These are phyloP conservation scores for Rhynchosporium graminicola DNA, from an alignment of 2,329 filamentous ascomycete species.

Conservation along the genomic window DNA sequence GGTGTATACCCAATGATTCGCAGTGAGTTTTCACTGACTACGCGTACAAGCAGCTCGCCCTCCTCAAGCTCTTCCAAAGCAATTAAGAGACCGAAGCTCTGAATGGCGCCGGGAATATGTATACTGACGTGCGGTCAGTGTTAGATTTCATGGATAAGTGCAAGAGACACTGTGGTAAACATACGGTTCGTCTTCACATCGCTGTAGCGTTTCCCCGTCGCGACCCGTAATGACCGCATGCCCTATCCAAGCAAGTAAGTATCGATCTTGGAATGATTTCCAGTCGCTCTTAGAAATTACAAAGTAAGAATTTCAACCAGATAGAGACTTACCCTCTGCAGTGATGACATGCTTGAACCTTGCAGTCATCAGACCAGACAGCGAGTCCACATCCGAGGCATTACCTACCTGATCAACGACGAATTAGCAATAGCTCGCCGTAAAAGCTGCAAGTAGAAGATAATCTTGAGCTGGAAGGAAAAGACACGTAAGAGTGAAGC, in stretches of 20 bases:
- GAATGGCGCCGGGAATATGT: slow-evolving; percentile 79
- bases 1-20: slow-evolving; percentile 76
- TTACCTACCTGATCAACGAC: background rate
- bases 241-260: slow-evolving; percentile 38
- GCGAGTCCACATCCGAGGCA: slow-evolving; percentile 15
- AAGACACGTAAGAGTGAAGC: too few relatives aligned
- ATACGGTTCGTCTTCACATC: slow-evolving; percentile 81
- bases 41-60: slow-evolving; percentile 67
- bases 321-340: slow-evolving; percentile 52
- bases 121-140: slow-evolving; percentile 48
- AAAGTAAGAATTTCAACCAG: background rate
- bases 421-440: too few relatives aligned
- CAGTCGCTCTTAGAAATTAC: too few relatives aligned
- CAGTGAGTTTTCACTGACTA: slow-evolving; percentile 80
- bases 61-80: slow-evolving; percentile 71
- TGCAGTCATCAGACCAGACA: slow-evolving; percentile 56
- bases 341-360: slow-evolving; percentile 79
- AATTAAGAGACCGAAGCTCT: slow-evolving; percentile 76
- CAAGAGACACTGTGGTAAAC: background rate
- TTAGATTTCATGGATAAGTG: background rate
- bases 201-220: slow-evolving; percentile 69
- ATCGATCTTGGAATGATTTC: too few relatives aligned
- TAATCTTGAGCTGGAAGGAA: too few relatives aligned
- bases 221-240: slow-evolving; percentile 82
- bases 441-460: too few relatives aligned